Conservation (phyloP, 352 stramenopile species). For the Globisporangium sylvaticum region DNA sequence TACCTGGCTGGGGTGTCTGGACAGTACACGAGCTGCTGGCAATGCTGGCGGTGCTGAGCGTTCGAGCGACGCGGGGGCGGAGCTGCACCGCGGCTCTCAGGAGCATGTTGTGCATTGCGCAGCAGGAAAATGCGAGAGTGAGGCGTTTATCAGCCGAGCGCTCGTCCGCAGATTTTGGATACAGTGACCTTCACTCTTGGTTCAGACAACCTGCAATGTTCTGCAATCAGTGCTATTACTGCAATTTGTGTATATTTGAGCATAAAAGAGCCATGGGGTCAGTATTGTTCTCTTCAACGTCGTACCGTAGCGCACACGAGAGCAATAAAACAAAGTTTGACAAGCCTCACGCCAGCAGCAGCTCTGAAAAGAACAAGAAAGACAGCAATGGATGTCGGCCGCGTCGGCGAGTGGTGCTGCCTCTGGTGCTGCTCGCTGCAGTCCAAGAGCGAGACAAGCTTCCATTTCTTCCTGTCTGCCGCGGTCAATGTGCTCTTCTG, state of each 20-base stretch:
- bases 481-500: not conserved
- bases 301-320: not conserved
- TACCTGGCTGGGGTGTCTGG: not conserved
- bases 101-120: not conserved
- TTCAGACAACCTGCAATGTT: not conserved
- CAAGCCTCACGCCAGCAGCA: not conserved
- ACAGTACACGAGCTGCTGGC: not conserved
- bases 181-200: not conserved
- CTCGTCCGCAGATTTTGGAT: not conserved
- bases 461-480: not conserved
- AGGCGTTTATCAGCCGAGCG: not conserved
- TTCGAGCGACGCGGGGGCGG: not conserved
- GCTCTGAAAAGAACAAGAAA: not conserved
- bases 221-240: not conserved
- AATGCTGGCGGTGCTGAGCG: slow-evolving; percentile 12
- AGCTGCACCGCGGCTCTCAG: not conserved
- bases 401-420: too few relatives aligned
- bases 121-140: not conserved
- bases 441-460: not conserved
- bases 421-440: not conserved
- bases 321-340: not conserved
- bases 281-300: not conserved
- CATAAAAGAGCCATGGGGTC: not conserved
- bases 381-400: too few relatives aligned
- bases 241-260: not conserved